Conservation (phyloP, 345 rosid species). For the Camelina sativa region DNA sequence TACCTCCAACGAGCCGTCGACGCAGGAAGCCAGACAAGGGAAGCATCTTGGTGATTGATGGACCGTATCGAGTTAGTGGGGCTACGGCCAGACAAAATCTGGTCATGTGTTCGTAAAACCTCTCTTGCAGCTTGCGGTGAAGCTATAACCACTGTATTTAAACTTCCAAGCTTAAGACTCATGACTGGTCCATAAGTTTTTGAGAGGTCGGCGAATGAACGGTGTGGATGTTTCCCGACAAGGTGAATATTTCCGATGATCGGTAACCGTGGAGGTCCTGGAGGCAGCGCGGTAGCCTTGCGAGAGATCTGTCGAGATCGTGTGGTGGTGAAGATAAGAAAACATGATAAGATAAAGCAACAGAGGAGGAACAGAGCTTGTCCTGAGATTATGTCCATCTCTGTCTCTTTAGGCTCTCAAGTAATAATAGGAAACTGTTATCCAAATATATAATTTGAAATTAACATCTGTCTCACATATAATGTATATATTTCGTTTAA, state of each 20-base stretch:
- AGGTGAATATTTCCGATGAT: slow-evolving; percentile 50
- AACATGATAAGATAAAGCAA: slow-evolving; percentile 53
- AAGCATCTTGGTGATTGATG: slow-evolving; percentile 26
- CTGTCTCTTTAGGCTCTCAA: not conserved
- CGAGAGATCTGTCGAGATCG: slow-evolving; percentile 9
- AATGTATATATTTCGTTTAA: too few relatives aligned
- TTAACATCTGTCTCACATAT: too few relatives aligned
- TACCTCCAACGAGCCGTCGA: slow-evolving; percentile 28
- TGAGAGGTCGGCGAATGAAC: slow-evolving; percentile 42
- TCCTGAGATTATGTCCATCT: slow-evolving; percentile 29
- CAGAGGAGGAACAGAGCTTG: slow-evolving; percentile 31
- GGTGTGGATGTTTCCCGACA: slow-evolving; percentile 43
- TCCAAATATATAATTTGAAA: not conserved
- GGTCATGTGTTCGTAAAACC: slow-evolving; percentile 43
- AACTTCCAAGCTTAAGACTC: slow-evolving; percentile 36
- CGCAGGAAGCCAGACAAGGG: slow-evolving; percentile 26
- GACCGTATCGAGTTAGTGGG: slow-evolving; percentile 25
- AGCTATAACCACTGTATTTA: slow-evolving; percentile 17
- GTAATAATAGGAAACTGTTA: too few relatives aligned
- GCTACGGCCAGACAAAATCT: slow-evolving; percentile 18
- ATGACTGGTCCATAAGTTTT: slow-evolving; percentile 52
- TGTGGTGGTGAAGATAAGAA: slow-evolving; percentile 38
- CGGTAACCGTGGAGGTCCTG: slow-evolving; percentile 44
- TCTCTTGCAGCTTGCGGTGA: slow-evolving; percentile 34
- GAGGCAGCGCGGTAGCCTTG: not conserved